Evolutionary conservation across 2,329 filamentous ascomycete genomes (phyloP).

Genomic region (Stachybotrys elegans): DNA sequence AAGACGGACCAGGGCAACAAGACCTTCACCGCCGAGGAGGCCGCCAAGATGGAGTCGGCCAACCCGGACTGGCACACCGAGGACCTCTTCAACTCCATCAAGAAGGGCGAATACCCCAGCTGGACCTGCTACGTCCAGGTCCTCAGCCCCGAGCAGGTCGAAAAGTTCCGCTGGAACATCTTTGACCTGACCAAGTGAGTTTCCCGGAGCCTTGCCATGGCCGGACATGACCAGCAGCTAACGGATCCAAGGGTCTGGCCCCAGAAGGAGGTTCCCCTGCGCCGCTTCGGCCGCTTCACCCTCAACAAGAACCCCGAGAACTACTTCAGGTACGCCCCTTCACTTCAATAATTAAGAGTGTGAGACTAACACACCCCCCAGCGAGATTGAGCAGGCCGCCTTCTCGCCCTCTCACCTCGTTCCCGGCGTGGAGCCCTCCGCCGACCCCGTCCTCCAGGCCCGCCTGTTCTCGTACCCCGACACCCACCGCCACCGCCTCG

Average conservation of each 20-base stretch:
- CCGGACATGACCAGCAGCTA: no score
- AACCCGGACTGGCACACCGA: conserved; percentile 59
- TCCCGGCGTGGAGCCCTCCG: conserved; percentile 55
- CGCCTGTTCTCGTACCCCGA: conserved; percentile 57
- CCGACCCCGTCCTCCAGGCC: conserved; percentile 56
- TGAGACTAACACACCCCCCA: no score
- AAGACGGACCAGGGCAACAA: conserved; percentile 58
- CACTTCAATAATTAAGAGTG: no score
- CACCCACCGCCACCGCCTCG: conserved; percentile 56
- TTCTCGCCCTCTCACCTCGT: conserved; percentile 62
- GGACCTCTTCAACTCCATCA: conserved; percentile 59
- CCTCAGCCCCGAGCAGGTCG: conserved; percentile 54
- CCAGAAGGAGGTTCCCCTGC: conserved; percentile 54
- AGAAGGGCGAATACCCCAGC: conserved; percentile 52
- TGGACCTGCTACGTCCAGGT: conserved; percentile 62
- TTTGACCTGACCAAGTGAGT: conserved; percentile 66
- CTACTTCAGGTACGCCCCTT: no score
- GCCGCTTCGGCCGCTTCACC: conserved; percentile 54
- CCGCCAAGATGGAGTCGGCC: conserved; percentile 42
- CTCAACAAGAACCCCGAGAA: conserved; percentile 61
- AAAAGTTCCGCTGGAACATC: conserved; percentile 56
- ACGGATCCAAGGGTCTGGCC: conserved; percentile 67
- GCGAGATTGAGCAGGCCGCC: conserved; percentile 60
- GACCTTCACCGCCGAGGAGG: conserved; percentile 53
- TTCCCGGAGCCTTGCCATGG: no score